Base-by-base conservation (phyloP, 75 land plant species). In the Selaginella tamariscina region DNA sequence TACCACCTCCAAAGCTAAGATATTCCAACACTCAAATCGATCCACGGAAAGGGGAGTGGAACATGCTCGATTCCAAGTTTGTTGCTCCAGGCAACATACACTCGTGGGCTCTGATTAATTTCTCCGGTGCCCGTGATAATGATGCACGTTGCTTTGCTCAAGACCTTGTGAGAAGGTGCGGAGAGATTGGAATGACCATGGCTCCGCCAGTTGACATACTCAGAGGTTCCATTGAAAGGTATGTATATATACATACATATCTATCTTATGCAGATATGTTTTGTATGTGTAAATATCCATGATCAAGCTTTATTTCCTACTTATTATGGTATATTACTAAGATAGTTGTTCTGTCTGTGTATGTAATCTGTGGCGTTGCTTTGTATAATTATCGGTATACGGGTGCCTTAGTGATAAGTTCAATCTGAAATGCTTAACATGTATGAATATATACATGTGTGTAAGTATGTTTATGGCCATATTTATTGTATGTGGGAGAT, bases 1-100 rank as follows among this genome's bases (percentile, higher is more conserved):
- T 89, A 33, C 80, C 80, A 29, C 90, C 94, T 29, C 89, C 94
- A 2, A 86, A 78, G 80, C 82, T 89, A 2, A 86, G 75, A 59
- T 82, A 87, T 57, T 89, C 89, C 13, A 74, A 80, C 33, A 70
- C 74, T 8, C 80, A 78, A 55, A 31, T 89, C 0, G 71, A 56
- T 62, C 89, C 87, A 30, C 57, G 68, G 11, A 78, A 80, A 57
- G 71, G 65, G 64, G 84, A 82, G 44, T 89, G 94, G 94, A 89
- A 84, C 73, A 56, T 89, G 30, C 56, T 80, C 11, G 79, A 77
- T 5, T 76, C 91, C 65, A 85, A 87, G 67, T 86, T 89, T 1
- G 67, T 79, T 30, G 89, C 86, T 44, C 86, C 81, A 2, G 79
- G 71, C 0, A 26, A 60, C 24, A 78, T 89, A 28, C 74, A 70